A percentile compares a stretch with the other conserved stretches of the same genome.
phyloP scores from a whole-genome alignment of 768 basidiomycete genomes.

The Tylopilus felleus region DNA sequence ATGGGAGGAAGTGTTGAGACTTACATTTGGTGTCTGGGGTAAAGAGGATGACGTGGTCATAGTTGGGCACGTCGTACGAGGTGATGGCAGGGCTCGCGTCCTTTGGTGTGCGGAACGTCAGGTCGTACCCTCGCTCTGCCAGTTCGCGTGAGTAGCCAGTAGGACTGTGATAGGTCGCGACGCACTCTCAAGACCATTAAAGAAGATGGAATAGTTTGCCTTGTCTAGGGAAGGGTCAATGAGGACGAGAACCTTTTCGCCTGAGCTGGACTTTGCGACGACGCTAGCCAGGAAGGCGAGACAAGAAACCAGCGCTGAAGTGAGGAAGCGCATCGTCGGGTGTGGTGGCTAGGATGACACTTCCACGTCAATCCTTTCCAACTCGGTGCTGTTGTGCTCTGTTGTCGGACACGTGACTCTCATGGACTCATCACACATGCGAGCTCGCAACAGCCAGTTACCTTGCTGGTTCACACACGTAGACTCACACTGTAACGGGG shows the following conservation, averaged over 20 bases:
- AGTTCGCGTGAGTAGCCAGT: background rate
- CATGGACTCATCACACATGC: background rate
- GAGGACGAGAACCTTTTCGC: constrained; percentile 79
- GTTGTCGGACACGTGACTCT: constrained; percentile 23
- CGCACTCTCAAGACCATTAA: constrained; percentile 70
- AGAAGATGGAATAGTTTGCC: constrained; percentile 78
- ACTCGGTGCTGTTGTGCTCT: constrained; percentile 16
- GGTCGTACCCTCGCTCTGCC: constrained; percentile 75
- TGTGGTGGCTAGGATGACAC: background rate
- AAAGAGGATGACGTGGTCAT: constrained; percentile 84
- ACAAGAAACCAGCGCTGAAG: constrained; percentile 26
- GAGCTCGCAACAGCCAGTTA: background rate
- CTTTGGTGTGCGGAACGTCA: constrained; percentile 85
- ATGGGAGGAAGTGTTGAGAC: background rate
- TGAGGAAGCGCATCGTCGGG: constrained; percentile 29
- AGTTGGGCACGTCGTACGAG: constrained; percentile 68
- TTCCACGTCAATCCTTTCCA: constrained; percentile 24
- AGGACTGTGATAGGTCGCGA: background rate
- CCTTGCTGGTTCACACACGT: background rate
- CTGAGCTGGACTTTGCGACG: constrained; percentile 70
- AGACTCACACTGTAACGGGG: background rate
- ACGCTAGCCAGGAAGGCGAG: constrained; percentile 26
- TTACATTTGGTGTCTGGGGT: constrained; percentile 83
- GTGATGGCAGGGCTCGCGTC: constrained; percentile 64
- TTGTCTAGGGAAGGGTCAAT: constrained; percentile 69